Conservation (phyloP, 805 yeast genomes). For the Saccharomycopsis oosterbeekiorum region DNA sequence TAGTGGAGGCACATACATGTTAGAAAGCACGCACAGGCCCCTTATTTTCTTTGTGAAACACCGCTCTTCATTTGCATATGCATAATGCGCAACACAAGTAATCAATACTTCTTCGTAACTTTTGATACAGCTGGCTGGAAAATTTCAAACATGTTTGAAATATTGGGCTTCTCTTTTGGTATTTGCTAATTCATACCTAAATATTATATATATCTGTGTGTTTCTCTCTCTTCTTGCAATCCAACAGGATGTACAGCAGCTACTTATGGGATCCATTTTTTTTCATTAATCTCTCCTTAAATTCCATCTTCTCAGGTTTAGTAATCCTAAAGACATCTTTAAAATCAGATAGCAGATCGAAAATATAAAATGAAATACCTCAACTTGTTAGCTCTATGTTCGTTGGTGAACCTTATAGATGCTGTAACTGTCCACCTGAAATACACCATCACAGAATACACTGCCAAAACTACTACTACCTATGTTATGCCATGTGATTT, state of each 20-base stretch:
- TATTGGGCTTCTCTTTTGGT: neutral
- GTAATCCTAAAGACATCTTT: neutral
- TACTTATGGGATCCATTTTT: no score
- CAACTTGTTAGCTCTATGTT: neutral
- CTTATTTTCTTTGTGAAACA: neutral
- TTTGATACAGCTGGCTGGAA: neutral
- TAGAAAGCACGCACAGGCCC: neutral
- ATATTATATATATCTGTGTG: neutral
- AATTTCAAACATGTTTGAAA: neutral
- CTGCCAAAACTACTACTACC: constrained; percentile 5
- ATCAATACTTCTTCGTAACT: neutral
- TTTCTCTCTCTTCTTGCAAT: neutral
- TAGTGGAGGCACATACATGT: neutral
- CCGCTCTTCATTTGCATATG: neutral
- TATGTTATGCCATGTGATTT: constrained; percentile 3
- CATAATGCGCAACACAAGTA: neutral
- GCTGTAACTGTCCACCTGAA: constrained; percentile 7
- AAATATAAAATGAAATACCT: neutral
- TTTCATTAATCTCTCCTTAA: no score
- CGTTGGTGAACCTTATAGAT: neutral
- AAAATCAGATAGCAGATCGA: neutral
- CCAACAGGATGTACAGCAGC: neutral
- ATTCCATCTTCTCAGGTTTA: neutral
- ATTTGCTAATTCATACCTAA: neutral
- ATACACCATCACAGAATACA: constrained; percentile 1